Evolutionary conservation across 768 basidiomycete genomes (phyloP), one percentile per base, ranked within the genome.

Genomic region (Gloeostereum incarnatum): DNA sequence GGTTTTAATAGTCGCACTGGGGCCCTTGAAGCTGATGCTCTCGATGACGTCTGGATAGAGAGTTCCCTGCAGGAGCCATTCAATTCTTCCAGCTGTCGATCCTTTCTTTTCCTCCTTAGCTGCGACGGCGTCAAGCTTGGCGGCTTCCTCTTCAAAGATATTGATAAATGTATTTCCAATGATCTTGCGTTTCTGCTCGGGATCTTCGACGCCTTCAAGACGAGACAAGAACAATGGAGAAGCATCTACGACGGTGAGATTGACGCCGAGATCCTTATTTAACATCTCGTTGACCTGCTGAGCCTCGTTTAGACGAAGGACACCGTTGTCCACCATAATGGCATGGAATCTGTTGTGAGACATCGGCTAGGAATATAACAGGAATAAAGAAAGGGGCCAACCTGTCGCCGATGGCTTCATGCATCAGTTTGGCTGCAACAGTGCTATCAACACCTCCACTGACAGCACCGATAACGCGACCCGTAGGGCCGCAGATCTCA

Each of bases 311-410:
- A 84, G 61, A 37, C 96, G 86, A 8, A 99, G 71, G 20, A 98
- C 94, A 41, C 96, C 96, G 53, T 99, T 99, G 61, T 98, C 94
- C 31, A 98, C 96, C 92, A 98, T 93, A 63, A 98, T 96, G 7
- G 93, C 96, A 53, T 94, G 96, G 72, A 99, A 99, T 43, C 93
- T 94, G 50, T 13, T 6, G 26, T 32, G 7, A 36, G 31, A 33
- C 18, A 31, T 20, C 31, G 38, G 22, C 34, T 27, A 19, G 22
- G 31, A 40, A 29, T 30, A 16, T 21, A 43, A 25, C 7, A 25
- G 25, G 39, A 37, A 19, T 24, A n/a, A 31, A 20, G 5, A 19
- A 35, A 14, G 5, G 11, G 27, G 47, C 66, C 30, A 53, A 88
- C 90, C 94, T 75, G 57, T 97, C 91, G 20, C 96, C 96, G 50